Evolutionary conservation across 768 basidiomycete species (phyloP).

Genomic region (Leccinum disarticulatum): DNA sequence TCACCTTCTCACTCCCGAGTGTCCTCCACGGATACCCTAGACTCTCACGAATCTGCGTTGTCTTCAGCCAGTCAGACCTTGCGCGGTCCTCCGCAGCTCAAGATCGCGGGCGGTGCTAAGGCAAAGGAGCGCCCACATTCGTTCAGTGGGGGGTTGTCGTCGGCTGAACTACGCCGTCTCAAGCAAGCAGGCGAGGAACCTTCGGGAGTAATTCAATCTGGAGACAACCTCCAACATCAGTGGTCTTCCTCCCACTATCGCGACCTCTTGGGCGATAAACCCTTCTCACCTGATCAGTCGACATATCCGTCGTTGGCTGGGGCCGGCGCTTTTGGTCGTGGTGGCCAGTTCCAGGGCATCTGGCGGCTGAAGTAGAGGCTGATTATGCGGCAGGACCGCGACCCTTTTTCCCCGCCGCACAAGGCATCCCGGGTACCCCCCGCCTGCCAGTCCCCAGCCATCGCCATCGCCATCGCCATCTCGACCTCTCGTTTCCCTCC

Average conservation of each 20-base stretch:
- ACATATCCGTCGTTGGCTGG: slow-evolving; percentile 70
- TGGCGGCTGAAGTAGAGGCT: slow-evolving; percentile 35
- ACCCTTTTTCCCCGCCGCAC: slow-evolving; percentile 48
- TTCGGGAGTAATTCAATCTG: slow-evolving; percentile 7
- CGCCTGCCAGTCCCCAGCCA: slow-evolving; percentile 9
- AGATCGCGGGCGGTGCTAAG: slow-evolving; percentile 51
- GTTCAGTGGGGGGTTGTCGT: slow-evolving; percentile 75
- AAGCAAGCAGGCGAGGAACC: slow-evolving; percentile 60
- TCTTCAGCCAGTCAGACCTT: slow-evolving; percentile 58
- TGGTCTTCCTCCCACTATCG: slow-evolving; percentile 53
- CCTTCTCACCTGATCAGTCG: slow-evolving; percentile 44
- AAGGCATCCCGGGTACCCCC: slow-evolving; percentile 38
- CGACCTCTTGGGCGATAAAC: slow-evolving; percentile 44
- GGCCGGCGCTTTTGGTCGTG: slow-evolving; percentile 46
- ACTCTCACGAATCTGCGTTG: slow-evolving; percentile 54
- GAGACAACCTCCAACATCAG: slow-evolving; percentile 45
- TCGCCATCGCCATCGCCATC: too few species aligned
- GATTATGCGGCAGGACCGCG: slow-evolving; percentile 63
- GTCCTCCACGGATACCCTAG: slow-evolving; percentile 76
- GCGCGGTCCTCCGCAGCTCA: slow-evolving; percentile 53
- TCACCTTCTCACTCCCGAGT: slow-evolving; percentile 74
- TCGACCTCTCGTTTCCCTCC: too few species aligned
- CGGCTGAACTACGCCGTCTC: slow-evolving; percentile 70
- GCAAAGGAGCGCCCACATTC: slow-evolving; percentile 79
- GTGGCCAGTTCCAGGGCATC: slow-evolving; percentile 44